A percentile compares a stretch with the other conserved stretches of the same genome.
Conservation (phyloP, 148 eudicot genomes). For the Fagopyrum esculentum region DNA sequence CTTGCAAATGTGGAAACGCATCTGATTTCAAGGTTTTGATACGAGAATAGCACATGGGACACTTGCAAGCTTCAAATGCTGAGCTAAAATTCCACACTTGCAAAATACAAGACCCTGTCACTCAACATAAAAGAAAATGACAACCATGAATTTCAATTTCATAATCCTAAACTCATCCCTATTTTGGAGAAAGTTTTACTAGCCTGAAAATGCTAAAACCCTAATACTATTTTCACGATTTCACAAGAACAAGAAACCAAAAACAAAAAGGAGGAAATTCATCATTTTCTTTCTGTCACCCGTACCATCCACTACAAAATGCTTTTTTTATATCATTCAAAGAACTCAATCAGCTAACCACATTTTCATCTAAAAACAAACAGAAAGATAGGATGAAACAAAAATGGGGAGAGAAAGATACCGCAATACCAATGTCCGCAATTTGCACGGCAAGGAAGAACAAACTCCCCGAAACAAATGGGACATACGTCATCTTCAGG, state of each 20-base stretch:
- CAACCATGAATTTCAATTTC: background rate
- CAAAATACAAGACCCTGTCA: constrained; percentile 41
- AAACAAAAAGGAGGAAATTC: background rate
- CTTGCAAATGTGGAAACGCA: constrained; percentile 17
- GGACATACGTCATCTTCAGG: background rate
- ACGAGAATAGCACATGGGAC: constrained; percentile 44
- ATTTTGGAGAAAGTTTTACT: too few species aligned
- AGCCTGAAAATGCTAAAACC: background rate
- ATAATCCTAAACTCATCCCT: background rate
- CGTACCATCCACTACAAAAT: background rate
- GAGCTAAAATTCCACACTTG: constrained; percentile 40
- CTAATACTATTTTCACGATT: background rate
- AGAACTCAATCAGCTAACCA: background rate
- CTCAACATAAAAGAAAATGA: background rate
- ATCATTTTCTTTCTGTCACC: background rate
- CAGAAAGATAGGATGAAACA: background rate
- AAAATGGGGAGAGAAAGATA: background rate
- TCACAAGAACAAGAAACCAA: background rate
- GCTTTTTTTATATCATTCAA: background rate
- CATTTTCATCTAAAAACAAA: background rate
- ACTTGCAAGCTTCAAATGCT: constrained; percentile 45
- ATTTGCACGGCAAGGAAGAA: background rate
- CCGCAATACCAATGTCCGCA: background rate
- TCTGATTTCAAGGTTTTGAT: constrained; percentile 37
- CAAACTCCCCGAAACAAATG: background rate